Evolutionary conservation across 768 basidiomycete genomes (phyloP).

Genomic region (Podaxis sp.): DNA sequence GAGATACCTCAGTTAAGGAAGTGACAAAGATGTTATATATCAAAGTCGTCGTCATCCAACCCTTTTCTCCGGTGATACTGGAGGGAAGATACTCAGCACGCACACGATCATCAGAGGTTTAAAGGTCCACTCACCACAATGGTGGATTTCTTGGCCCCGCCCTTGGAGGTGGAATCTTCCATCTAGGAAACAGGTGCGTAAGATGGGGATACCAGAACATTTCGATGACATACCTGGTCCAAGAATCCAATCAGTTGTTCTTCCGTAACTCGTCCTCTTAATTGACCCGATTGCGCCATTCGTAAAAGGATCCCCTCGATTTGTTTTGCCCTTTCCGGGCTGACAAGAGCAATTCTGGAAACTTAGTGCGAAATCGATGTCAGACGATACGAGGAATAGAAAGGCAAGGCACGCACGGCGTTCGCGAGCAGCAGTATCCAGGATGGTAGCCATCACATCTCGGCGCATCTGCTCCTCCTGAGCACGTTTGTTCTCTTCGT

Average conservation of each 20-base stretch:
- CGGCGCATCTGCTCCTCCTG: constrained; percentile 77
- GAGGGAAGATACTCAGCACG: background rate
- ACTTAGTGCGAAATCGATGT: constrained; percentile 42
- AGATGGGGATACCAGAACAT: background rate
- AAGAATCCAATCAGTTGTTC: constrained; percentile 80
- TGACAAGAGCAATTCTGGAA: constrained; percentile 84
- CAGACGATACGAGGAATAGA: background rate
- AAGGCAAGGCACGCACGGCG: constrained; percentile 49
- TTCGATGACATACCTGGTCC: constrained; percentile 62
- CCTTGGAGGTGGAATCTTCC: constrained; percentile 48
- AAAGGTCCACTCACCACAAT: constrained; percentile 45
- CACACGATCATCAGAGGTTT: background rate
- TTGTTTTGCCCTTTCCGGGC: constrained; percentile 75
- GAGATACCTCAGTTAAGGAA: background rate
- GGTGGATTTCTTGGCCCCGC: constrained; percentile 52
- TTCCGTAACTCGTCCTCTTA: constrained; percentile 76
- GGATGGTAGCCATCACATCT: constrained; percentile 73
- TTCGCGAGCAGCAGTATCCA: constrained; percentile 79
- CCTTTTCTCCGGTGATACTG: constrained; percentile 68
- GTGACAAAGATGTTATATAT: constrained; percentile 32
- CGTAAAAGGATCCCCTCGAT: constrained; percentile 76
- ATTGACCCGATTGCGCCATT: constrained; percentile 83
- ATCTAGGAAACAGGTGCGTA: constrained; percentile 13
- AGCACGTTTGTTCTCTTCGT: constrained; percentile 54
- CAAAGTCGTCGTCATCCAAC: constrained; percentile 67